Evolutionary conservation across 1,139 yeast genomes (phyloP).

Genomic region (Kodamaea suecica): DNA sequence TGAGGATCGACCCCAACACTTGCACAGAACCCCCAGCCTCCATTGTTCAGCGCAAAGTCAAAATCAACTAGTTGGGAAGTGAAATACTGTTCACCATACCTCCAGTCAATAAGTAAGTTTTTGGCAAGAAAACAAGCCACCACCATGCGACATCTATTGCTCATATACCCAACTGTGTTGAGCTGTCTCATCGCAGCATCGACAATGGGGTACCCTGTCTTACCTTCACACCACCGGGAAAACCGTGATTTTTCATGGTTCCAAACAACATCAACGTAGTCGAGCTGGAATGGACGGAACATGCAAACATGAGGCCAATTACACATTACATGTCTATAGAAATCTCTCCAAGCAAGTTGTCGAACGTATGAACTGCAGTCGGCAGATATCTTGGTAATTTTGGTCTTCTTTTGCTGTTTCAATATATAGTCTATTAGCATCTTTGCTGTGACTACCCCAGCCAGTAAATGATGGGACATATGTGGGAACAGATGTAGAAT

Average conservation of each 20-base stretch:
- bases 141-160: conserved; percentile 53
- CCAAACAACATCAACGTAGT: conserved; percentile 40
- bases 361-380: conserved; percentile 24
- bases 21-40: conserved; percentile 58
- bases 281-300: conserved; percentile 48
- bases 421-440: conserved; percentile 28
- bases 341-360: conserved; percentile 59
- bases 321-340: conserved; percentile 47
- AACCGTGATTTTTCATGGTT: conserved; percentile 36
- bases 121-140: conserved; percentile 52
- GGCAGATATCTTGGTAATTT: conserved; percentile 7
- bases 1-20: conserved; percentile 53
- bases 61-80: conserved; percentile 48
- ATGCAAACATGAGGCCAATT: conserved; percentile 52
- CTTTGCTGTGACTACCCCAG: conserved; percentile 47
- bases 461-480: conserved; percentile 44
- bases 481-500: conserved; percentile 31
- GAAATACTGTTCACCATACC: conserved; percentile 53
- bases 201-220: conserved; percentile 54
- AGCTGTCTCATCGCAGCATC: conserved; percentile 58
- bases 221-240: conserved; percentile 49
- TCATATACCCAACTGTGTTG: conserved; percentile 49
- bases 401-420: conserved; percentile 16
- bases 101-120: conserved; percentile 52
- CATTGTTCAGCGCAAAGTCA: conserved; percentile 53